phyloP scores from a whole-genome alignment of 208 protist genomes.

The Porcisia hertigi region DNA sequence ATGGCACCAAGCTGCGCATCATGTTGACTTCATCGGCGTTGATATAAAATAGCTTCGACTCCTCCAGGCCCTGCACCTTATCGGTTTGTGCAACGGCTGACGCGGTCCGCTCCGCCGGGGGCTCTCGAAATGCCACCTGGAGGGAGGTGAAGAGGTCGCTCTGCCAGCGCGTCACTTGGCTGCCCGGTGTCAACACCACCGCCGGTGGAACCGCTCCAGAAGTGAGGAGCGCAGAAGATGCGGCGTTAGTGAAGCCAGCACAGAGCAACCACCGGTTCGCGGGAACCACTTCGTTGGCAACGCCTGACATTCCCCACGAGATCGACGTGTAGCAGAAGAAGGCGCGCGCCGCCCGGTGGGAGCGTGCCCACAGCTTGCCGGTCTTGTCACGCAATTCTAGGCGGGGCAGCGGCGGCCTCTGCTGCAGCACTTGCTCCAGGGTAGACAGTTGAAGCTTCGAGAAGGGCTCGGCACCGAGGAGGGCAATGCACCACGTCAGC shows the following conservation, averaged over 20 bases:
- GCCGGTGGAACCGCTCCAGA: constrained; percentile 9
- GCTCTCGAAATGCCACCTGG: constrained; percentile 47
- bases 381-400: constrained; percentile 56
- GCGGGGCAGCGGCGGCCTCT: constrained; percentile 33
- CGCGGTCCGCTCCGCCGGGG: constrained; percentile 10
- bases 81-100: constrained; percentile 3
- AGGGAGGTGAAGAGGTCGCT: constrained; percentile 69
- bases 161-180: constrained; percentile 61
- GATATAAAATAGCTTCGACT: constrained; percentile 24
- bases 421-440: constrained; percentile 40
- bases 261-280: constrained; percentile 50
- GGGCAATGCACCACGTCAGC: constrained; percentile 67
- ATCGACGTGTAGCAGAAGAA: constrained; percentile 67
- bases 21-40: constrained; percentile 19
- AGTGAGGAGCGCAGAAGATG: constrained; percentile 20
- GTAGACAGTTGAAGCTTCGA: constrained; percentile 34
- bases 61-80: constrained; percentile 11
- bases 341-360: constrained; percentile 34
- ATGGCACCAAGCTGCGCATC: constrained; percentile 17
- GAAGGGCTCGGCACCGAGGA: constrained; percentile 43
- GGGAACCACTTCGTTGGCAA: constrained; percentile 23
- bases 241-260: constrained; percentile 29
- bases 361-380: constrained; percentile 42
- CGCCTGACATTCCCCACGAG: constrained; percentile 20
- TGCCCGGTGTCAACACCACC: constrained; percentile 37